Conservation (phyloP, 2,329 filamentous ascomycete genomes). For the Cadophora malorum region DNA sequence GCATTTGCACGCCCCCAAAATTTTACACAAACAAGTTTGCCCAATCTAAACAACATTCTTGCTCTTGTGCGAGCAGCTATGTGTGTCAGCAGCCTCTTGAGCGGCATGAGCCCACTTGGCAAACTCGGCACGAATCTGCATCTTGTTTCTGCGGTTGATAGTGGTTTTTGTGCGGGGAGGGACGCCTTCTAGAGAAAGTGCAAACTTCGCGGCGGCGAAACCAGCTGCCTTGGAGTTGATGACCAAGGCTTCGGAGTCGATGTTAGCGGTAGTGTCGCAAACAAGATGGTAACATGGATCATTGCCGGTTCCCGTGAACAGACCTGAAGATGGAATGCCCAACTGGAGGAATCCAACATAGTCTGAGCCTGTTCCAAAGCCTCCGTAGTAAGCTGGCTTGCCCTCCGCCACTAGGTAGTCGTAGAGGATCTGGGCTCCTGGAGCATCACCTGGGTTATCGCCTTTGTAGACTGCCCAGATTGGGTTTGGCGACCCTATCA, state of each 20-base stretch:
- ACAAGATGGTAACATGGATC: constrained; percentile 16
- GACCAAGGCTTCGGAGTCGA: constrained; percentile 3
- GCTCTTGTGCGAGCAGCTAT: constrained; percentile 17
- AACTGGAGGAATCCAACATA: constrained; percentile 63
- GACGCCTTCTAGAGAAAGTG: not conserved
- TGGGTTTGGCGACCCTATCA: constrained; percentile 62
- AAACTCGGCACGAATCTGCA: constrained; percentile 13
- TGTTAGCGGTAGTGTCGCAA: constrained; percentile 5
- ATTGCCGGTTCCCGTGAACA: constrained; percentile 60
- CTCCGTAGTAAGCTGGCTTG: constrained; percentile 54
- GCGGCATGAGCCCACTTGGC: constrained; percentile 6
- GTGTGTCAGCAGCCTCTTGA: constrained; percentile 12
- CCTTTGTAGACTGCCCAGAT: constrained; percentile 59
- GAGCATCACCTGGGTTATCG: constrained; percentile 52
- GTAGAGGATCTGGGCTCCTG: constrained; percentile 14
- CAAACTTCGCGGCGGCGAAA: constrained; percentile 8
- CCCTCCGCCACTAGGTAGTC: constrained; percentile 56
- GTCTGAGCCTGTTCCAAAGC: constrained; percentile 59
- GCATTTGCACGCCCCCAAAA: not conserved
- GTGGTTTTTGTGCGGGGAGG: not conserved
- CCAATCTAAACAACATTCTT: constrained; percentile 1
- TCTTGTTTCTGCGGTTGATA: constrained; percentile 11
- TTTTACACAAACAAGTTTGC: not conserved
- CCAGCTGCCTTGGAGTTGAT: constrained; percentile 13
- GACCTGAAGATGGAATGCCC: constrained; percentile 61